Conservation (phyloP, 305 asterid species). For the Plantago coronopus region DNA sequence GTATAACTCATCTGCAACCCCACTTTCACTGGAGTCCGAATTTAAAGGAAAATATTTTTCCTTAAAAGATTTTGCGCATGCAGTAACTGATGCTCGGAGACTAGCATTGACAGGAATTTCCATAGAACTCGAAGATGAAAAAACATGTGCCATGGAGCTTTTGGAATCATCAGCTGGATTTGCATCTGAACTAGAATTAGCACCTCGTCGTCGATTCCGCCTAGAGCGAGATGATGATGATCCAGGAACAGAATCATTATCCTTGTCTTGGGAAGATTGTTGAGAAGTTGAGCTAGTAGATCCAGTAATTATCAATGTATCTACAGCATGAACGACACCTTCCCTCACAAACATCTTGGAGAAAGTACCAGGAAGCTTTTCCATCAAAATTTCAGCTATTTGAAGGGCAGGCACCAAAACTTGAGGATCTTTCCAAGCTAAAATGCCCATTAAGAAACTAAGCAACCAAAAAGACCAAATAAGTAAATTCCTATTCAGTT, state of each 20-base stretch:
- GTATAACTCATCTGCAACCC: constrained; percentile 79
- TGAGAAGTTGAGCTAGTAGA: constrained; percentile 42
- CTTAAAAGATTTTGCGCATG: constrained; percentile 79
- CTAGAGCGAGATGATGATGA: constrained; percentile 68
- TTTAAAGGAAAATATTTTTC: constrained; percentile 83
- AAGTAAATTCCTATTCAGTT: constrained; percentile 17
- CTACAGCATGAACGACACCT: constrained; percentile 97
- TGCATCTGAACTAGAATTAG: constrained; percentile 51
- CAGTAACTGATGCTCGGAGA: constrained; percentile 68
- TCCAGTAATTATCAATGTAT: constrained; percentile 55
- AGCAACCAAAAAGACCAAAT: constrained; percentile 23
- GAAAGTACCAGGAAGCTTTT: constrained; percentile 87
- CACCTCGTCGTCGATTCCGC: constrained; percentile 73
- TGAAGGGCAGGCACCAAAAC: constrained; percentile 97
- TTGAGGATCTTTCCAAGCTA: constrained; percentile 99
- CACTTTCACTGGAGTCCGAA: constrained; percentile 61
- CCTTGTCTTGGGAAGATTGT: constrained; percentile 60
- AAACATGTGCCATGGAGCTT: constrained; percentile 37
- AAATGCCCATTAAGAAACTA: constrained; percentile 95
- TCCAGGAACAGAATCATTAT: constrained; percentile 75
- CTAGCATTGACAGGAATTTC: constrained; percentile 60
- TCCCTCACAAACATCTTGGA: constrained; percentile 92
- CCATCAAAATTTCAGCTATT: constrained; percentile 94
- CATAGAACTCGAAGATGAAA: constrained; percentile 49
- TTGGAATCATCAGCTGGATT: constrained; percentile 54